Evolutionary conservation across 768 basidiomycete species (phyloP).

Genomic region (Trametes maxima): DNA sequence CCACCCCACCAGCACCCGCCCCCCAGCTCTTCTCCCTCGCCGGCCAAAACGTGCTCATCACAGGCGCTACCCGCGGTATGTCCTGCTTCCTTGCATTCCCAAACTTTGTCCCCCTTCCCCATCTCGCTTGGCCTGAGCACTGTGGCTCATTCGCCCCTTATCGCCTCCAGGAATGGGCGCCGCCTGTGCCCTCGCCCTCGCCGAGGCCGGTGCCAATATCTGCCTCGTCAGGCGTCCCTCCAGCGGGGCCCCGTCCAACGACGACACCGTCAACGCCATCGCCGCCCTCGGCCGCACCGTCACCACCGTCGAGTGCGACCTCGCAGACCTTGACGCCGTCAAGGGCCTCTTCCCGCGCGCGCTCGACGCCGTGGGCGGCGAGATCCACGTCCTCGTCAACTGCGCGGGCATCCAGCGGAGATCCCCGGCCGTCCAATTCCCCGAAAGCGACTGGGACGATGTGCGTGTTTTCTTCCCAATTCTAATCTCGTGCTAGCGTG

Average conservation of each 20-base stretch:
- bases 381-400: conserved; percentile 67
- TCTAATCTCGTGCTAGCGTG: conserved; percentile 7
- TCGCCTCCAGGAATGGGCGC: conserved; percentile 51
- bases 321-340: conserved; percentile 52
- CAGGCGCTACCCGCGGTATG: conserved; percentile 76
- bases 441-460: conserved; percentile 72
- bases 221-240: conserved; percentile 49
- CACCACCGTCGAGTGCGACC: conserved; percentile 57
- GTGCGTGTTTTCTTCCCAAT: conserved; percentile 42
- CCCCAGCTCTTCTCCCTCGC: conserved; percentile 67
- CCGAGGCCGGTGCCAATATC: conserved; percentile 55
- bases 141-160: conserved; percentile 10
- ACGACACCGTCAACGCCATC: conserved; percentile 41
- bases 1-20: conserved; percentile 50
- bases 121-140: neutral
- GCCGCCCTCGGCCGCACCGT: conserved; percentile 37
- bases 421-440: conserved; percentile 64
- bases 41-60: conserved; percentile 73
- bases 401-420: conserved; percentile 66
- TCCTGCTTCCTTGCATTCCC: conserved; percentile 2
- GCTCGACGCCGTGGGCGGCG: conserved; percentile 50
- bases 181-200: conserved; percentile 55
- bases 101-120: conserved; percentile 7
- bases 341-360: conserved; percentile 51
- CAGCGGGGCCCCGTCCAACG: conserved; percentile 26